Evolutionary conservation across 176 grass and related monocot genomes (phyloP).

Genomic region (Tillandsia fasciculata): DNA sequence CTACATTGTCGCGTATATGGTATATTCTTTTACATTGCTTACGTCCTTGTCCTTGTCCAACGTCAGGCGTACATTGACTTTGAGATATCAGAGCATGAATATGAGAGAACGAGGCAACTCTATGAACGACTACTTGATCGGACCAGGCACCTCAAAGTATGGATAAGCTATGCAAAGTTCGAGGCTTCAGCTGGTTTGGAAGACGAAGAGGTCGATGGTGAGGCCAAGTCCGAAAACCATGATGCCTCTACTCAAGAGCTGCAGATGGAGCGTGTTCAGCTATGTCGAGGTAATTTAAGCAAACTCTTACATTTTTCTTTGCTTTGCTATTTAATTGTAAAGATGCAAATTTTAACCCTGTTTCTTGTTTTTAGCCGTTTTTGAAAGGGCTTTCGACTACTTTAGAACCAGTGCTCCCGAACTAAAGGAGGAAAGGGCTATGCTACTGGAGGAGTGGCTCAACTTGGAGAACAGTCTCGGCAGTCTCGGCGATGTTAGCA

Average conservation of each 20-base stretch:
- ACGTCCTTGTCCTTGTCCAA: background rate
- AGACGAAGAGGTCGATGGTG: slow-evolving; percentile 26
- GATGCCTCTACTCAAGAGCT: slow-evolving; percentile 20
- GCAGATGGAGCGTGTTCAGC: slow-evolving; percentile 30
- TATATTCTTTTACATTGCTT: slow-evolving; percentile 10
- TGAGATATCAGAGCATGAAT: slow-evolving; percentile 72
- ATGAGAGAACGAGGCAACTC: slow-evolving; percentile 54
- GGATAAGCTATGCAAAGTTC: slow-evolving; percentile 87
- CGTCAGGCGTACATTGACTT: slow-evolving; percentile 75
- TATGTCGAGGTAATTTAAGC: slow-evolving; percentile 46
- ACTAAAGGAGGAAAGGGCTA: slow-evolving; percentile 88
- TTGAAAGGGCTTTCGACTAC: slow-evolving; percentile 78
- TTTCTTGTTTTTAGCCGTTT: slow-evolving; percentile 43
- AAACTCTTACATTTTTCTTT: slow-evolving; percentile 14
- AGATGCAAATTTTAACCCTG: slow-evolving; percentile 6
- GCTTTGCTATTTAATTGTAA: slow-evolving; percentile 1
- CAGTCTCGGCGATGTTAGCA: slow-evolving; percentile 51
- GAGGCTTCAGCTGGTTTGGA: slow-evolving; percentile 58
- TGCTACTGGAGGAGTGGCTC: slow-evolving; percentile 93
- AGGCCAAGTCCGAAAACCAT: slow-evolving; percentile 33
- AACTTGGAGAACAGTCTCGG: slow-evolving; percentile 71
- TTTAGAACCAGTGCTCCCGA: slow-evolving; percentile 67
- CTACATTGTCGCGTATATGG: background rate
- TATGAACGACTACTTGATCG: slow-evolving; percentile 82
- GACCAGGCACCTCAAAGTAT: slow-evolving; percentile 87